Evolutionary conservation across 495 filamentous ascomycete species (phyloP).

Genomic region (Penicillium turbatum): DNA sequence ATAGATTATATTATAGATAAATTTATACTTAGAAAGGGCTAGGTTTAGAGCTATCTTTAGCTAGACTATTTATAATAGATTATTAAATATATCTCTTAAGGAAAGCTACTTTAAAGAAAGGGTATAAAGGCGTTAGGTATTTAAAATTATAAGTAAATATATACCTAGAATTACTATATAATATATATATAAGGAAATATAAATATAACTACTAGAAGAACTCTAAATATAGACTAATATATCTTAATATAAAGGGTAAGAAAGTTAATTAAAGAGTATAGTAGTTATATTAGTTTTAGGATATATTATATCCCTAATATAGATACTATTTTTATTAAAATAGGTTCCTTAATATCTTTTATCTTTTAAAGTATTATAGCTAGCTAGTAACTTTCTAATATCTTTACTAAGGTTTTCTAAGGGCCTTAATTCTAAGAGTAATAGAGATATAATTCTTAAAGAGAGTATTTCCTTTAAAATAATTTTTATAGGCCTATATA

Average conservation of each 20-base stretch:
- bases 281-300: slow-evolving; percentile 1
- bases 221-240: slow-evolving; percentile 2
- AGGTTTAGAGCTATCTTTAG: slow-evolving; percentile 8
- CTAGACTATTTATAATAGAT: slow-evolving; percentile 8
- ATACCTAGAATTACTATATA: slow-evolving; percentile 1
- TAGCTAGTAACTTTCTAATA: background rate
- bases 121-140: slow-evolving; percentile 3
- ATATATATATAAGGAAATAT: background rate
- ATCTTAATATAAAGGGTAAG: background rate
- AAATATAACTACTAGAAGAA: background rate
- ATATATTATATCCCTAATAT: background rate
- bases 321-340: no score
- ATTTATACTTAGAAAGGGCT: slow-evolving; percentile 7
- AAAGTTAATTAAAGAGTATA: background rate
- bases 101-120: background rate
- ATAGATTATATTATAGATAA: slow-evolving; percentile 17
- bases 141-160: slow-evolving; percentile 5
- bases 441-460: no score
- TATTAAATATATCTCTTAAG: slow-evolving; percentile 1
- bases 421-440: background rate
- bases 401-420: background rate
- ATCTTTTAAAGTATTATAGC: background rate
- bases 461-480: background rate
- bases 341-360: background rate
- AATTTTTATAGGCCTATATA: background rate